Evolutionary conservation across 2,329 filamentous ascomycete species (phyloP).

Genomic region (Anthostomella pinea): DNA sequence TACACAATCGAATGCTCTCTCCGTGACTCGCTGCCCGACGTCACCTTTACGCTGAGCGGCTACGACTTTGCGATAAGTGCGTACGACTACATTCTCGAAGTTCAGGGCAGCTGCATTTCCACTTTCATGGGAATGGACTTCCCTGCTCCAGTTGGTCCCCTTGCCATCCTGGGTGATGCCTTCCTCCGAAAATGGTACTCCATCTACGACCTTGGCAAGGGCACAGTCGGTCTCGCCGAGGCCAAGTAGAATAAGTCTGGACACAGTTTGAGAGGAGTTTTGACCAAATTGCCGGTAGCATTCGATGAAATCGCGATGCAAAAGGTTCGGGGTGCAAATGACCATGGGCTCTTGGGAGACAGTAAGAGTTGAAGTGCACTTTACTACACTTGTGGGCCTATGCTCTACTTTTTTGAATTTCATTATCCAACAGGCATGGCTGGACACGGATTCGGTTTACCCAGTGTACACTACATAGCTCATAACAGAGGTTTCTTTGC

Average conservation of each 20-base stretch:
- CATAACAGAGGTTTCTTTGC: neutral
- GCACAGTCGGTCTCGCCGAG: slow-evolving; percentile 84
- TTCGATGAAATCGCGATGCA: slow-evolving; percentile 11
- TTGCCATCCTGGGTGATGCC: slow-evolving; percentile 90
- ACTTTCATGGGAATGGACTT: slow-evolving; percentile 97
- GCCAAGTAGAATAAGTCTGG: slow-evolving; percentile 54
- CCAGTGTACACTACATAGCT: too few relatives aligned
- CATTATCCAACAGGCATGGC: neutral
- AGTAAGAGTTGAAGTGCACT: too few relatives aligned
- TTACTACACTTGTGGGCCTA: slow-evolving; percentile 1
- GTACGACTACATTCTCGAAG: slow-evolving; percentile 93
- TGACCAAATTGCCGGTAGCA: slow-evolving; percentile 8
- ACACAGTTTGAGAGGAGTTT: slow-evolving; percentile 7
- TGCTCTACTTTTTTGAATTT: neutral
- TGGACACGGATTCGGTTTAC: neutral
- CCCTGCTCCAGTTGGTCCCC: slow-evolving; percentile 81
- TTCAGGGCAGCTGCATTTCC: slow-evolving; percentile 93
- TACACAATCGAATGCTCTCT: slow-evolving; percentile 89
- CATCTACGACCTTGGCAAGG: slow-evolving; percentile 90
- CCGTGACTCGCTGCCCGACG: slow-evolving; percentile 79
- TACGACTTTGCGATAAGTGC: slow-evolving; percentile 89
- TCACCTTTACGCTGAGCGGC: slow-evolving; percentile 86
- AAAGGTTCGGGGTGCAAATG: slow-evolving; percentile 5
- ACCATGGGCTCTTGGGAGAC: neutral
- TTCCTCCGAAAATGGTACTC: slow-evolving; percentile 88